Conservation (phyloP, 768 basidiomycete genomes). For the Mycena rebaudengoi region DNA sequence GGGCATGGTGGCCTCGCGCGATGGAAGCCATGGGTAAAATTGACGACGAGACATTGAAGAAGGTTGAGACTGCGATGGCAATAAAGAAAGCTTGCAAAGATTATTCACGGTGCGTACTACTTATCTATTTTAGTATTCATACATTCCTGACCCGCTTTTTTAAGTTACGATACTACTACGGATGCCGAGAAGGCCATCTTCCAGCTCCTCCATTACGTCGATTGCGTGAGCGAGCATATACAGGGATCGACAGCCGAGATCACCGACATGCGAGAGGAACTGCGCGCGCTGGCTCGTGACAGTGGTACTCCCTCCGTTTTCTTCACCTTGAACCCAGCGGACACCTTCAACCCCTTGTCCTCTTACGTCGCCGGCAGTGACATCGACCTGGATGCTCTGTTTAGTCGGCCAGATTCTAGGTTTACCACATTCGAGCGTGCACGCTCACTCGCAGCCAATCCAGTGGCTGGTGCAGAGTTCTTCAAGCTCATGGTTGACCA, state of each 20-base stretch:
- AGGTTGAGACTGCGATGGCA: not conserved
- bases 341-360: constrained; percentile 24
- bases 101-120: too few species aligned
- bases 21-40: constrained; percentile 9
- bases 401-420: constrained; percentile 9
- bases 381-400: constrained; percentile 26
- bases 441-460: constrained; percentile 34
- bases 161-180: not conserved
- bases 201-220: constrained; percentile 24
- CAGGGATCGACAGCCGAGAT: constrained; percentile 24
- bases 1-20: not conserved
- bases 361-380: constrained; percentile 24
- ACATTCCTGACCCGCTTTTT: too few species aligned
- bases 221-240: constrained; percentile 27
- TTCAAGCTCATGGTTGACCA: constrained; percentile 39
- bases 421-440: constrained; percentile 18
- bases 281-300: constrained; percentile 17
- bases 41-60: not conserved
- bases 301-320: constrained; percentile 24
- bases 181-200: constrained; percentile 16
- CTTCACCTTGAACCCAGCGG: constrained; percentile 31
- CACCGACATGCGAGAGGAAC: constrained; percentile 23
- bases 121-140: too few species aligned
- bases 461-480: constrained; percentile 43
- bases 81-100: constrained; percentile 5